phyloP scores from a whole-genome alignment of 148 eudicot species.

The Rhododendron ferrugineum region DNA sequence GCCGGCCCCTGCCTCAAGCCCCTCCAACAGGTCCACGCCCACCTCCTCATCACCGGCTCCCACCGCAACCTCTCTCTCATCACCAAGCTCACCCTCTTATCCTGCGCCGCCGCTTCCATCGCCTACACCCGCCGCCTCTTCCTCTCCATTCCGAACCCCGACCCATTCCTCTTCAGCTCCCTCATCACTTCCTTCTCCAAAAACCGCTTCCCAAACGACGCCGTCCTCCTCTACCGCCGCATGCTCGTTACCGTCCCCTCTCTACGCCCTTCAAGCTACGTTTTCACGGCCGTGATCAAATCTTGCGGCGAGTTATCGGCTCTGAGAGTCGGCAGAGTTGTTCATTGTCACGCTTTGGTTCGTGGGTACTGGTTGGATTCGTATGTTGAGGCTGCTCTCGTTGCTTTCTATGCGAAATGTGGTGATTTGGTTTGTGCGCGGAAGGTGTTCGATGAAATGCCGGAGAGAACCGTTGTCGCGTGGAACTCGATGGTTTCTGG shows the following conservation, averaged over 20 bases:
- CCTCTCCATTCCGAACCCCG: slow-evolving; percentile 39
- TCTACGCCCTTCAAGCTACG: slow-evolving; percentile 30
- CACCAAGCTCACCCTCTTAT: slow-evolving; percentile 45
- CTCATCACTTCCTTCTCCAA: slow-evolving; percentile 47
- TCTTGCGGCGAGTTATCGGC: slow-evolving; percentile 31
- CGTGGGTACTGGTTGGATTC: slow-evolving; percentile 41
- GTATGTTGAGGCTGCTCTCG: slow-evolving; percentile 42
- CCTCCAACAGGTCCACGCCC: slow-evolving; percentile 53
- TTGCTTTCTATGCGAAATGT: slow-evolving; percentile 48
- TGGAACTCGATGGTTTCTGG: slow-evolving; percentile 68
- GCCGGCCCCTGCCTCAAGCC: slow-evolving; percentile 44
- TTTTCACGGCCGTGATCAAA: slow-evolving; percentile 45
- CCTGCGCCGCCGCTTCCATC: slow-evolving; percentile 30
- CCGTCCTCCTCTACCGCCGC: slow-evolving; percentile 34
- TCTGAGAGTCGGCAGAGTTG: slow-evolving; percentile 23
- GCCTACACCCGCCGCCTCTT: slow-evolving; percentile 41
- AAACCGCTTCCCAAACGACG: slow-evolving; percentile 20
- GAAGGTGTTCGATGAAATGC: slow-evolving; percentile 57
- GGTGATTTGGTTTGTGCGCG: slow-evolving; percentile 33
- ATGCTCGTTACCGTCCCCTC: slow-evolving; percentile 22
- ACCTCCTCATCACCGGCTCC: slow-evolving; percentile 35
- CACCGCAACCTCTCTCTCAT: slow-evolving; percentile 26
- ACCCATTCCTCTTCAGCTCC: slow-evolving; percentile 51
- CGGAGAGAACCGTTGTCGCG: slow-evolving; percentile 37
- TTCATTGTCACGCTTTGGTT: slow-evolving; percentile 41